These are phyloP conservation scores for Starmerella lactis-condensi DNA, from an alignment of 805 yeast genomes.

Conservation along the genomic window DNA sequence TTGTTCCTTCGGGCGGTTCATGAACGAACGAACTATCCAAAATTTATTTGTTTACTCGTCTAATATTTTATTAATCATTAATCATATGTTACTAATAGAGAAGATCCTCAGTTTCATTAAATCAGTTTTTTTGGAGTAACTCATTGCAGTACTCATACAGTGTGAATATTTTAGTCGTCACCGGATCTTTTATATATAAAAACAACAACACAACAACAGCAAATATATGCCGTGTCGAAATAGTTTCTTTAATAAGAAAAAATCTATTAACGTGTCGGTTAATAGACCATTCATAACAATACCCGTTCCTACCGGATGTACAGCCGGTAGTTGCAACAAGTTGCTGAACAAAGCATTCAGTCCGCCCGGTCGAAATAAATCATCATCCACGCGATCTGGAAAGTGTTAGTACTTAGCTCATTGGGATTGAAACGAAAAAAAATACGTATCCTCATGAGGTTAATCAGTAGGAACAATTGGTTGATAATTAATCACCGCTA, in stretches of 20 bases:
- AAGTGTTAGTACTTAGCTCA: slow-evolving; percentile 18
- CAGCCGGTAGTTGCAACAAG: slow-evolving; percentile 16
- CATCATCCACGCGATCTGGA: slow-evolving; percentile 19
- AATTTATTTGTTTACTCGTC: too few species aligned
- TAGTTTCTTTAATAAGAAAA: background rate
- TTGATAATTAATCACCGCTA: slow-evolving; percentile 19
- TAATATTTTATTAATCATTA: background rate
- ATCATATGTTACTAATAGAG: slow-evolving; percentile 1
- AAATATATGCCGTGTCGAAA: background rate
- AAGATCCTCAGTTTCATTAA: slow-evolving; percentile 23
- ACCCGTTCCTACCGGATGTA: slow-evolving; percentile 17
- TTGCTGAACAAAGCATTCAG: slow-evolving; percentile 15
- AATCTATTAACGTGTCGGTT: slow-evolving; percentile 17
- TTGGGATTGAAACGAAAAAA: slow-evolving; percentile 17
- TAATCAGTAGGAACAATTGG: slow-evolving; percentile 25
- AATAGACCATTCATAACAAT: slow-evolving; percentile 17
- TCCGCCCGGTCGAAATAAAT: slow-evolving; percentile 26
- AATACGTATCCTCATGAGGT: slow-evolving; percentile 12
- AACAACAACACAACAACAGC: background rate
- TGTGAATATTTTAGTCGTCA: slow-evolving; percentile 24
- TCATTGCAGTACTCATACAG: slow-evolving; percentile 21
- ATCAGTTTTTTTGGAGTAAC: slow-evolving; percentile 22
- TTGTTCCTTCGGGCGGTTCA: too few species aligned
- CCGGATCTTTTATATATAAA: slow-evolving; percentile 8
- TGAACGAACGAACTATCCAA: too few species aligned